Conservation (phyloP, 352 stramenopile genomes). For the Phytophthora pistaciae region DNA sequence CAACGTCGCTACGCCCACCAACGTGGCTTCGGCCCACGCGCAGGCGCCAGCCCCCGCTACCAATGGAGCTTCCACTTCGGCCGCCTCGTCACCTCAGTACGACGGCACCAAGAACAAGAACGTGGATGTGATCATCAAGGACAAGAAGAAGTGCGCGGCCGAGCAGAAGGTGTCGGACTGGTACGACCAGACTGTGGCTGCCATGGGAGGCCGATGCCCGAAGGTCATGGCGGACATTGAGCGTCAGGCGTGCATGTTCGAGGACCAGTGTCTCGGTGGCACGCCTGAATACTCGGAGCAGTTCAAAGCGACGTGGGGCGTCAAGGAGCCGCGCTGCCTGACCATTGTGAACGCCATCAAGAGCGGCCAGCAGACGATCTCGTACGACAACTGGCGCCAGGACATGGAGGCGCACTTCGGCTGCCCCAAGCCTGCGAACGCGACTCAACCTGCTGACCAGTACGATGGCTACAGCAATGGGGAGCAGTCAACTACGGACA, state of each 20-base stretch:
- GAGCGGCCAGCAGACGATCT: constrained; percentile 42
- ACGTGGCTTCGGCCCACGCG: background rate
- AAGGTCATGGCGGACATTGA: constrained; percentile 57
- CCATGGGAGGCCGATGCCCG: constrained; percentile 41
- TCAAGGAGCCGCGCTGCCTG: constrained; percentile 48
- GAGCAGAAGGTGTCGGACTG: constrained; percentile 43
- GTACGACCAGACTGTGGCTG: constrained; percentile 46
- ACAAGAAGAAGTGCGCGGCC: constrained; percentile 32
- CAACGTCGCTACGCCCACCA: background rate
- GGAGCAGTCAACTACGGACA: constrained; percentile 7
- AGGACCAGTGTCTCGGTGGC: constrained; percentile 60
- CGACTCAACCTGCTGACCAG: constrained; percentile 14
- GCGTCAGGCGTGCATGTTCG: constrained; percentile 60
- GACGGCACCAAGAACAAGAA: constrained; percentile 35
- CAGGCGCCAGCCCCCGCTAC: background rate
- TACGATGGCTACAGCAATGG: constrained; percentile 15
- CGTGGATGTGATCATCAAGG: constrained; percentile 42
- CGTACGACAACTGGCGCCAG: constrained; percentile 39
- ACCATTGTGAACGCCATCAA: constrained; percentile 55
- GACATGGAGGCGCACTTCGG: constrained; percentile 54
- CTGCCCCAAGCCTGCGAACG: constrained; percentile 43
- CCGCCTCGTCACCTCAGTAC: constrained; percentile 18
- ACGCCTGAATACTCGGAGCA: constrained; percentile 45
- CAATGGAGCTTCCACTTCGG: constrained; percentile 8
- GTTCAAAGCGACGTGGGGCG: constrained; percentile 58